phyloP scores from a whole-genome alignment of 352 stramenopile genomes.

The Phytophthora meadii region DNA sequence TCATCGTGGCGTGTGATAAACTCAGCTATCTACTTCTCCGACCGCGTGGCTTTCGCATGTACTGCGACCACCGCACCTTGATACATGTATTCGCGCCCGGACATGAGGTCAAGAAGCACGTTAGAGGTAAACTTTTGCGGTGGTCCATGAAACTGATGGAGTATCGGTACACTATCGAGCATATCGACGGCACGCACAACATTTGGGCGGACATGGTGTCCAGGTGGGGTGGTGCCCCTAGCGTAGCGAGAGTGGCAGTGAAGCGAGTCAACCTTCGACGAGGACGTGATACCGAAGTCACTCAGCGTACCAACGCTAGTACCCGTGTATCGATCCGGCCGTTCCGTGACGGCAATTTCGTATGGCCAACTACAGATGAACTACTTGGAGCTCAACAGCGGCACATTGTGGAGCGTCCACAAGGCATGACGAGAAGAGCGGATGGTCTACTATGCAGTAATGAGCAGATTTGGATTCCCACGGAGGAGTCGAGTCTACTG shows the following conservation, averaged over 20 bases:
- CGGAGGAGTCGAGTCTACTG: not conserved
- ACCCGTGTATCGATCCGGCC: slow-evolving; percentile 5
- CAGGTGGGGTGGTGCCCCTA: not conserved
- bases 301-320: too few species aligned
- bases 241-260: not conserved
- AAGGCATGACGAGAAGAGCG: not conserved
- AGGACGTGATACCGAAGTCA: not conserved
- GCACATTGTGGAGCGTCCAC: slow-evolving; percentile 4
- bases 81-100: not conserved
- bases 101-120: not conserved
- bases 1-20: not conserved
- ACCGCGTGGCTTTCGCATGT: not conserved
- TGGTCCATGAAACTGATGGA: not conserved
- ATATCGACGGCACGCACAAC: not conserved
- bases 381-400: slow-evolving; percentile 4
- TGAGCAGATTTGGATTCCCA: slow-evolving; percentile 3
- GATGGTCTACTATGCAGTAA: not conserved
- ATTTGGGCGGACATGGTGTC: not conserved
- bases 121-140: not conserved
- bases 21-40: not conserved
- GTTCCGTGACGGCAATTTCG: slow-evolving; percentile 23
- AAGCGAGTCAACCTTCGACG: not conserved
- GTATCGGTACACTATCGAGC: not conserved
- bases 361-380: slow-evolving; percentile 11
- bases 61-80: not conserved